A percentile compares a stretch with the other conserved stretches of the same genome.
These are phyloP conservation scores for Saccharomycopsis synnaedendra DNA, from an alignment of 805 yeast genomes.

Conservation along the genomic window DNA sequence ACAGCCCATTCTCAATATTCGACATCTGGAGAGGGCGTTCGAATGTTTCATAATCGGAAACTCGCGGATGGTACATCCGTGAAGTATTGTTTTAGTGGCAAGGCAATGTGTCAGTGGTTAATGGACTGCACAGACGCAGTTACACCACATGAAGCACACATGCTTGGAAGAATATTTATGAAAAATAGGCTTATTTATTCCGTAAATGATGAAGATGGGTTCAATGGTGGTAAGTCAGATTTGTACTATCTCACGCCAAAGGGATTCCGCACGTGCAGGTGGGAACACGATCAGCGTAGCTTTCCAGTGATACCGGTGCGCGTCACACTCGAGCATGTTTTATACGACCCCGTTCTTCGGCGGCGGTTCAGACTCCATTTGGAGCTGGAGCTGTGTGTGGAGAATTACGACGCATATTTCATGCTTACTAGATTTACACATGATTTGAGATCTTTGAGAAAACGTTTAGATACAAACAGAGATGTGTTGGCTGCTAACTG, in stretches of 20 bases:
- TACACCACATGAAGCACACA: slow-evolving; percentile 38
- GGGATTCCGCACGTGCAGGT: slow-evolving; percentile 22
- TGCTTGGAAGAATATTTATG: slow-evolving; percentile 39
- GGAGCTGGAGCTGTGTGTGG: slow-evolving; percentile 54
- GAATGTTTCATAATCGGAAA: slow-evolving; percentile 37
- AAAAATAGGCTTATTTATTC: slow-evolving; percentile 37
- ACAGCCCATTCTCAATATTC: slow-evolving; percentile 75
- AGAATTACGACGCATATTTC: slow-evolving; percentile 62
- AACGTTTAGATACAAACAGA: slow-evolving; percentile 10
- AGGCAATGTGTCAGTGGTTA: slow-evolving; percentile 76
- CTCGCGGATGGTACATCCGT: slow-evolving; percentile 20
- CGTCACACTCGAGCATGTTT: slow-evolving; percentile 25
- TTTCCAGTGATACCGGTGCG: background rate
- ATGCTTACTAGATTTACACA: slow-evolving; percentile 44
- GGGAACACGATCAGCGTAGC: background rate
- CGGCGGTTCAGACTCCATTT: slow-evolving; percentile 58
- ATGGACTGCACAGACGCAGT: slow-evolving; percentile 78
- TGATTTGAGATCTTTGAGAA: slow-evolving; percentile 32
- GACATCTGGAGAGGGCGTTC: slow-evolving; percentile 50
- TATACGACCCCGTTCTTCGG: slow-evolving; percentile 68
- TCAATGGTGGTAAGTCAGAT: slow-evolving; percentile 26
- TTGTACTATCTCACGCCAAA: slow-evolving; percentile 31
- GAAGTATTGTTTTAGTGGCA: slow-evolving; percentile 47
- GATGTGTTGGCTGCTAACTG: background rate
- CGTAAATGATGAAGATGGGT: slow-evolving; percentile 23